Conservation (phyloP, 495 filamentous ascomycete genomes). For the Cercophora scortea region DNA sequence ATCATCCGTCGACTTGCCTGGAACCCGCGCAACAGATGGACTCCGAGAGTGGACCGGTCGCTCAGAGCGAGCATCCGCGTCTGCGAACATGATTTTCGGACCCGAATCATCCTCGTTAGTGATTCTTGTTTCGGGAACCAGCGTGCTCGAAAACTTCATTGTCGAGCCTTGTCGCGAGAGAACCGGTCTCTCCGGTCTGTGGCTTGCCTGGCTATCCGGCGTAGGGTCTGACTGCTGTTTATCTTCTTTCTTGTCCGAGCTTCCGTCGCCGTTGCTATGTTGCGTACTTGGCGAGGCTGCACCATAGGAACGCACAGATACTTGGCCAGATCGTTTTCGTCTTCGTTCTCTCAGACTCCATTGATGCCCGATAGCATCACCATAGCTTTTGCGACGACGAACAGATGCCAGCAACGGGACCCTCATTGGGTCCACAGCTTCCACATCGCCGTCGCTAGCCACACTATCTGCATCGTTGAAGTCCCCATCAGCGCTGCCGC, state of each 20-base stretch:
- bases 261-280: not conserved
- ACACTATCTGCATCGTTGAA: conserved; percentile 22
- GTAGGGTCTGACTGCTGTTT: not conserved
- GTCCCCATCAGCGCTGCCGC: conserved; percentile 21
- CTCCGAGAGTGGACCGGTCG: conserved; percentile 41
- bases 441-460: conserved; percentile 17
- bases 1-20: conserved; percentile 48
- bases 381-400: conserved; percentile 27
- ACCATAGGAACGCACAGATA: conserved; percentile 11
- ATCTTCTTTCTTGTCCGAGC: not conserved
- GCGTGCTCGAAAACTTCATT: conserved; percentile 59
- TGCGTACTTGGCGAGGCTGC: conserved; percentile 2
- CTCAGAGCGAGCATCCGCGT: conserved; percentile 29
- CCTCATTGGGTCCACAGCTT: conserved; percentile 6
- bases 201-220: conserved; percentile 2
- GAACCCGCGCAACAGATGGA: conserved; percentile 47
- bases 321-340: conserved; percentile 3
- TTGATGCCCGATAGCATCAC: conserved; percentile 15
- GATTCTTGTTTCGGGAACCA: conserved; percentile 66
- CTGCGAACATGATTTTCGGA: conserved; percentile 72
- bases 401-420: conserved; percentile 19
- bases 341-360: conserved; percentile 7
- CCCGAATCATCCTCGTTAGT: conserved; percentile 55
- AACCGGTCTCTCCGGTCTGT: conserved; percentile 31
- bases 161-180: conserved; percentile 45